phyloP scores from a whole-genome alignment of 805 yeast species.

The Monosporozyma solicola region DNA sequence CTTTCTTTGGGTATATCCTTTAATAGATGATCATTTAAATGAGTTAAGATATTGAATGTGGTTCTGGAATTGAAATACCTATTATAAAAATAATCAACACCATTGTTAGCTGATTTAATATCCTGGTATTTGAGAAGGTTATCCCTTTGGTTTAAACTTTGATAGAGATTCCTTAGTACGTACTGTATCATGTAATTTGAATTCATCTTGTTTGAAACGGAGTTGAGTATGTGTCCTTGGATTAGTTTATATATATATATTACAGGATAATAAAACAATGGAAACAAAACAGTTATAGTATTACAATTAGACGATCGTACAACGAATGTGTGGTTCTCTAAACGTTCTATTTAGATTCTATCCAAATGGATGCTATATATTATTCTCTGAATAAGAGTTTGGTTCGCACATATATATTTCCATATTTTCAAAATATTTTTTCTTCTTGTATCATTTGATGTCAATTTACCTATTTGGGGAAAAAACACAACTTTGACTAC shows the following conservation, averaged over 20 bases:
- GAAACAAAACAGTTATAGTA: no score
- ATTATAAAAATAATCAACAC: slow-evolving; percentile 33
- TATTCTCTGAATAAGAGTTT: background rate
- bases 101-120: slow-evolving; percentile 25
- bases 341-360: no score
- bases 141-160: background rate
- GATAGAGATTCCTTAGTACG: background rate
- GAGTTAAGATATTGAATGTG: slow-evolving; percentile 40
- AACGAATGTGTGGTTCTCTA: no score
- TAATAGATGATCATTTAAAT: slow-evolving; percentile 53
- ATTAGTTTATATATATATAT: no score
- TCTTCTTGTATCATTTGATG: background rate
- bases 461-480: background rate
- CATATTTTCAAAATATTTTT: background rate
- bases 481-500: background rate
- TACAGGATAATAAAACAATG: no score
- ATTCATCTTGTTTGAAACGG: background rate
- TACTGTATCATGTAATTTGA: background rate
- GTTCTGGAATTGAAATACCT: slow-evolving; percentile 31
- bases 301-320: no score
- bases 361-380: no score
- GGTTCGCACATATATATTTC: no score
- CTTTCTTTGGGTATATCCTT: slow-evolving; percentile 30
- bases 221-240: background rate
- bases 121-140: slow-evolving; percentile 12